Evolutionary conservation across 2,329 filamentous ascomycete genomes (phyloP).

Genomic region (Leptodontidium sp.): DNA sequence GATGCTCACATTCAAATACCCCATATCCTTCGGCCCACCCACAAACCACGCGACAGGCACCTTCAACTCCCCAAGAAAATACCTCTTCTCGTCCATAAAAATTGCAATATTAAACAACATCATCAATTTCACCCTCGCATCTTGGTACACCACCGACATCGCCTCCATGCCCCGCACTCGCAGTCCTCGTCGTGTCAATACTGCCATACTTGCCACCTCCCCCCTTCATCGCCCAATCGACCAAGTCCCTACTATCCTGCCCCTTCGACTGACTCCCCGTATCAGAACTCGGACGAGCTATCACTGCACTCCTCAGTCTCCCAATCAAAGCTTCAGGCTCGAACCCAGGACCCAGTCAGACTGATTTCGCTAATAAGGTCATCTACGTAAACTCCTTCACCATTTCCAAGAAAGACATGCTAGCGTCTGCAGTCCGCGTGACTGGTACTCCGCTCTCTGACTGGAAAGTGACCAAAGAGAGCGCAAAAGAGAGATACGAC

Average conservation of each 20-base stretch:
- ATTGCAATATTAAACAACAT: slow-evolving; percentile 30
- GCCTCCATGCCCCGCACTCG: slow-evolving; percentile 27
- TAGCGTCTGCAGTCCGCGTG: slow-evolving; percentile 42
- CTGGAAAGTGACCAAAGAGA: slow-evolving; percentile 34
- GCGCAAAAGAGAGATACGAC: slow-evolving; percentile 25
- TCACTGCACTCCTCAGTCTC: slow-evolving; percentile 1
- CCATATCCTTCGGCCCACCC: slow-evolving; percentile 27
- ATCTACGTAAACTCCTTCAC: slow-evolving; percentile 56
- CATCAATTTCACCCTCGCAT: slow-evolving; percentile 26
- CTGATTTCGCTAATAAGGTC: slow-evolving; percentile 47
- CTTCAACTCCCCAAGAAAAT: slow-evolving; percentile 25
- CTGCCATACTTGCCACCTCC: slow-evolving; percentile 22
- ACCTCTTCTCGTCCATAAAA: slow-evolving; percentile 25
- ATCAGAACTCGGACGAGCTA: not conserved
- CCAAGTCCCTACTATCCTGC: slow-evolving; percentile 16
- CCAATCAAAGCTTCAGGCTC: not conserved
- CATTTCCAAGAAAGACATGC: slow-evolving; percentile 60
- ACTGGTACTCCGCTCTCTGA: slow-evolving; percentile 33
- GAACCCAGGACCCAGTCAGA: not conserved
- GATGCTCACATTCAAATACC: slow-evolving; percentile 19
- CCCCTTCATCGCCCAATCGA: slow-evolving; percentile 23
- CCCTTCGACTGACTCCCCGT: slow-evolving; percentile 17
- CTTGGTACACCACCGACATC: slow-evolving; percentile 25
- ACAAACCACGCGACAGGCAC: slow-evolving; percentile 30
- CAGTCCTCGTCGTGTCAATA: slow-evolving; percentile 26